Evolutionary conservation across 768 basidiomycete species (phyloP).

Genomic region (Paxillus rubicundulus): DNA sequence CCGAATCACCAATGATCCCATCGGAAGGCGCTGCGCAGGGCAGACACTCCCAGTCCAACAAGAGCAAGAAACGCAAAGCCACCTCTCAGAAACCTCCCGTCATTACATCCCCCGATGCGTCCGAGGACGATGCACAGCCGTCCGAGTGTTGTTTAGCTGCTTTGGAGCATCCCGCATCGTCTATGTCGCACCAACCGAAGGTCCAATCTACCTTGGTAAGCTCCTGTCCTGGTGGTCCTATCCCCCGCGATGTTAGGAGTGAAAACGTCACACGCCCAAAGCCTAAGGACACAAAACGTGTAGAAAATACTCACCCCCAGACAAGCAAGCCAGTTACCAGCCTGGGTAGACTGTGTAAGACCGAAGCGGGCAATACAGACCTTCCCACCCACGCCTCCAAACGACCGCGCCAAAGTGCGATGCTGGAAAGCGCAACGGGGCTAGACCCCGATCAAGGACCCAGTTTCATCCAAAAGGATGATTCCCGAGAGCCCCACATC

Average conservation of each 20-base stretch:
- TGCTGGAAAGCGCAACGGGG: background rate
- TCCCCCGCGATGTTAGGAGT: background rate
- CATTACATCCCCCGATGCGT: conserved; percentile 18
- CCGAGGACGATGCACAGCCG: conserved; percentile 18
- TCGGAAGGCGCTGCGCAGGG: background rate
- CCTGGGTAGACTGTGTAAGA: background rate
- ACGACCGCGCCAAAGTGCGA: conserved; percentile 11
- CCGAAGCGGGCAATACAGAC: background rate
- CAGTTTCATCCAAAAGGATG: background rate
- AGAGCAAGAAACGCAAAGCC: conserved; percentile 22
- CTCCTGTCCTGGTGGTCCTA: background rate
- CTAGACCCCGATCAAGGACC: background rate
- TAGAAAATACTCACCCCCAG: background rate
- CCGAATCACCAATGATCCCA: background rate
- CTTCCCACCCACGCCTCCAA: conserved; percentile 8
- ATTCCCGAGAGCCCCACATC: background rate
- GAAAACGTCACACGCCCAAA: background rate
- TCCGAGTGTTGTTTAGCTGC: background rate
- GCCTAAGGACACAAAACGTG: background rate
- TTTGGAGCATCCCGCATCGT: background rate
- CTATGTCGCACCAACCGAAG: conserved; percentile 11
- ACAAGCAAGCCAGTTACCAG: background rate
- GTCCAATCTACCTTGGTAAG: background rate
- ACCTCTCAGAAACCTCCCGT: conserved; percentile 18
- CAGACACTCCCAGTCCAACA: background rate